A percentile compares a stretch with the other conserved stretches of the same genome.
Conservation (phyloP, 495 filamentous ascomycete species). For the Venustampulla echinocandica region DNA sequence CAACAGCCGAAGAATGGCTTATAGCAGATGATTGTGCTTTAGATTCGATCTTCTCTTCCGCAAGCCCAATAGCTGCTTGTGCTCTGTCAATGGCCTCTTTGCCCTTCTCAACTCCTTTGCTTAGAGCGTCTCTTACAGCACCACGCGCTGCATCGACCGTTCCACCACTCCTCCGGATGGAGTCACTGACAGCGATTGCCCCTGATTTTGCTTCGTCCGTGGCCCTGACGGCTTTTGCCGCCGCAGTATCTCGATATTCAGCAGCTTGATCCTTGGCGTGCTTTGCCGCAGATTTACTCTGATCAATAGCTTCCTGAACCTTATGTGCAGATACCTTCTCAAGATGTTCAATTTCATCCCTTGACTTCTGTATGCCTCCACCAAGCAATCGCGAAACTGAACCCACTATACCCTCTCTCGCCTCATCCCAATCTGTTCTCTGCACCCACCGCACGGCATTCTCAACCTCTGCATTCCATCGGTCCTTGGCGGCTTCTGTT, state of each 20-base stretch:
- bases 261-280: constrained; percentile 6
- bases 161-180: constrained; percentile 10
- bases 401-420: constrained; percentile 46
- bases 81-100: constrained; percentile 25
- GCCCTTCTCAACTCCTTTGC: constrained; percentile 26
- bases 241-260: constrained; percentile 1
- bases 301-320: constrained; percentile 26
- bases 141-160: constrained; percentile 26
- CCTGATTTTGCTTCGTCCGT: constrained; percentile 4
- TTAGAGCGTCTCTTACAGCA: constrained; percentile 24
- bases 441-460: constrained; percentile 57
- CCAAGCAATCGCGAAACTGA: constrained; percentile 22
- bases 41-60: constrained; percentile 24
- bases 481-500: constrained; percentile 62
- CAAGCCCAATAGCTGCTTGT: constrained; percentile 24
- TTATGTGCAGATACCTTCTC: constrained; percentile 25
- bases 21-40: constrained; percentile 13
- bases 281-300: constrained; percentile 12
- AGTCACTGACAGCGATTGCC: constrained; percentile 10
- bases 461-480: constrained; percentile 72
- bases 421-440: constrained; percentile 52
- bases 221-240: constrained; percentile 3
- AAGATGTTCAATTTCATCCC: constrained; percentile 22
- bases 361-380: constrained; percentile 23
- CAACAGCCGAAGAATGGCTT: constrained; percentile 26